Evolutionary conservation across 2,329 filamentous ascomycete species (phyloP), one percentile per base, ranked within the genome.

Genomic region (Fusarium sp.): DNA sequence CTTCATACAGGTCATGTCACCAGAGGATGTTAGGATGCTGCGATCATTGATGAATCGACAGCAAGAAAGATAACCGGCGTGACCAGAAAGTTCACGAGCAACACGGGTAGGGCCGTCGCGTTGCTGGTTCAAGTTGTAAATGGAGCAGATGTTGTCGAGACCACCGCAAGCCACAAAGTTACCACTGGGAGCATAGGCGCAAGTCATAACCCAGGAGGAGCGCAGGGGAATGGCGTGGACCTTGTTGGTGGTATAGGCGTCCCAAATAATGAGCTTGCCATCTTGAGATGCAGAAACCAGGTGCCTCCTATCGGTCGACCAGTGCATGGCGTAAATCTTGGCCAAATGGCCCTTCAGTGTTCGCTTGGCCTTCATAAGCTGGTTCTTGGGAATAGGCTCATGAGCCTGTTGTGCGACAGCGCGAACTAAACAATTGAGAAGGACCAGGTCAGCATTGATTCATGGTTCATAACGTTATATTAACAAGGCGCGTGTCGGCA

Each of bases 311-410:
- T 99, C 96, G 74, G 96, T 99, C 38, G 96, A 98, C 96, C 96
- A 99, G 87, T 99, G 96, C 96, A 99, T 99, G 79, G 96, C 96
- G 84, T 99, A 99, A 80, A 99, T 99, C 87, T 99, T 99, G 79
- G 96, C 96, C 76, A 99, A 86, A 88, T 99, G 96, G 75, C 96
- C 96, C 87, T 98, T 98, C 76, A 99, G 89, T 56, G 95, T 98
- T 79, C 95, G 93, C 87, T 97, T 96, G 74, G 95, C 93, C 89
- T 96, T 97, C 96, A 99, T 98, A 81, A 95, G 90, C 82, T 91
- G 89, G 84, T 97, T 96, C 84, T 93, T 93, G 74, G 95, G 95
- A 78, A 99, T 91, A 76, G 93, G 88, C 83, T 98, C 96, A 84
- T 97, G 95, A 75, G 95, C 92, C 85, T 95, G 93, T 82, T 95